Evolutionary conservation across 176 grass and related monocot genomes (phyloP).

Genomic region (Neostapfia colusana): DNA sequence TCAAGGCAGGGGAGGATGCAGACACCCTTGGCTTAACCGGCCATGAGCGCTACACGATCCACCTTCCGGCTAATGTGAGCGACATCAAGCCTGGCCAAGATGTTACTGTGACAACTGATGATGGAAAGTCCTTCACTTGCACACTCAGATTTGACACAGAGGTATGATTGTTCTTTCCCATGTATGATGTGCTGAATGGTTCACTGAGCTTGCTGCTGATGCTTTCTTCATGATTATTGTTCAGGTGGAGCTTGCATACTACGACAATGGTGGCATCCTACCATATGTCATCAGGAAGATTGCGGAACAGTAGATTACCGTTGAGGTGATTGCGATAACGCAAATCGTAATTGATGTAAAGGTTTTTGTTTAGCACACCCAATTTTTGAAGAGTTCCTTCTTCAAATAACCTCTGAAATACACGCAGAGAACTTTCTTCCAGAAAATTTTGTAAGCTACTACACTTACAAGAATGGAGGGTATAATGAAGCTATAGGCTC

Average conservation of each 20-base stretch:
- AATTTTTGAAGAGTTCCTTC: slow-evolving; percentile 37
- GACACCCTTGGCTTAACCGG: slow-evolving; percentile 85
- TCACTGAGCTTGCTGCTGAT: slow-evolving; percentile 3
- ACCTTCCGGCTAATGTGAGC: slow-evolving; percentile 68
- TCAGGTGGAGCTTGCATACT: slow-evolving; percentile 96
- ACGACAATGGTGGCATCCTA: slow-evolving; percentile 85
- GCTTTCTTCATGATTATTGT: not conserved
- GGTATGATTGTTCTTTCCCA: slow-evolving; percentile 38
- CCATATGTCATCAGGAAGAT: slow-evolving; percentile 80
- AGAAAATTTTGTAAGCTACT: slow-evolving; percentile 42
- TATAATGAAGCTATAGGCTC: not conserved
- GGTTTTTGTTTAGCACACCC: slow-evolving; percentile 48
- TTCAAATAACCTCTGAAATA: slow-evolving; percentile 49
- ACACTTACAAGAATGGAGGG: not conserved
- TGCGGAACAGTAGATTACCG: slow-evolving; percentile 49
- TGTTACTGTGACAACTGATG: slow-evolving; percentile 74
- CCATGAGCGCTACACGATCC: slow-evolving; percentile 75
- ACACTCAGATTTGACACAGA: slow-evolving; percentile 88
- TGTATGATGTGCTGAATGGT: not conserved
- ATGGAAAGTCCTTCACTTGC: slow-evolving; percentile 80
- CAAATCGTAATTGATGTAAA: slow-evolving; percentile 45
- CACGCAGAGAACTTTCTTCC: slow-evolving; percentile 22
- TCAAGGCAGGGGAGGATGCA: slow-evolving; percentile 83
- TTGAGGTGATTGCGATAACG: slow-evolving; percentile 27
- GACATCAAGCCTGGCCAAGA: slow-evolving; percentile 91